phyloP scores from a whole-genome alignment of 306 rosid species.

The Neltuma alba region DNA sequence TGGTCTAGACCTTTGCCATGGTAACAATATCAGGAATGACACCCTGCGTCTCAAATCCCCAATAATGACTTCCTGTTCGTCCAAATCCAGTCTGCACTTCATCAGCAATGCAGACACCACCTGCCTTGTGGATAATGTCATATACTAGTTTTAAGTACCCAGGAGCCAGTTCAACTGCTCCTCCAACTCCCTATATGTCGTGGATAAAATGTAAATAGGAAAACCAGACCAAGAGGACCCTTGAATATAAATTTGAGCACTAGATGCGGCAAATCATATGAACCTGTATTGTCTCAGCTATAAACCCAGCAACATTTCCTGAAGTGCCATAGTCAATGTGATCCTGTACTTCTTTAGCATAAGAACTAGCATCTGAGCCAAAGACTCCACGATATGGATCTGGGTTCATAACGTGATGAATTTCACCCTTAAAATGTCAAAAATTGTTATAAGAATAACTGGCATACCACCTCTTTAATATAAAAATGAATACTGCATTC shows the following conservation, averaged over 20 bases:
- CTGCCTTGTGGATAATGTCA: conserved; percentile 80
- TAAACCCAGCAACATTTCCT: conserved; percentile 84
- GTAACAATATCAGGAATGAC: conserved; percentile 94
- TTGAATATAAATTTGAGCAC: neutral
- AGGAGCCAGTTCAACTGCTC: conserved; percentile 84
- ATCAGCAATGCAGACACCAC: conserved; percentile 97
- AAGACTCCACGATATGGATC: conserved; percentile 86
- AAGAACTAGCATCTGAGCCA: conserved; percentile 66
- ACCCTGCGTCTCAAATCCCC: conserved; percentile 95
- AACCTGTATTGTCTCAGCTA: conserved; percentile 91
- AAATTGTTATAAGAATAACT: conserved; percentile 26
- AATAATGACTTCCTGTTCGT: conserved; percentile 89
- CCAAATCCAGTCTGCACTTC: conserved; percentile 99
- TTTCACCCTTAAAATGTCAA: conserved; percentile 69
- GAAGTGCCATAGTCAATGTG: conserved; percentile 84
- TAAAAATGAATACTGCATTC: conserved; percentile 14
- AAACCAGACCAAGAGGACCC: neutral
- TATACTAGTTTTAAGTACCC: conserved; percentile 87
- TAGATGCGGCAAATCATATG: conserved; percentile 6
- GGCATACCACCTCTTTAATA: conserved; percentile 13
- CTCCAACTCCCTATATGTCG: conserved; percentile 81
- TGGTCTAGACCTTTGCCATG: conserved; percentile 84
- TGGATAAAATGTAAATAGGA: conserved; percentile 24
- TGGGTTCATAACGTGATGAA: conserved; percentile 84
- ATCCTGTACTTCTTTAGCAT: conserved; percentile 83